phyloP scores from a whole-genome alignment of 2,329 filamentous ascomycete genomes.

The Talaromyces sp. region DNA sequence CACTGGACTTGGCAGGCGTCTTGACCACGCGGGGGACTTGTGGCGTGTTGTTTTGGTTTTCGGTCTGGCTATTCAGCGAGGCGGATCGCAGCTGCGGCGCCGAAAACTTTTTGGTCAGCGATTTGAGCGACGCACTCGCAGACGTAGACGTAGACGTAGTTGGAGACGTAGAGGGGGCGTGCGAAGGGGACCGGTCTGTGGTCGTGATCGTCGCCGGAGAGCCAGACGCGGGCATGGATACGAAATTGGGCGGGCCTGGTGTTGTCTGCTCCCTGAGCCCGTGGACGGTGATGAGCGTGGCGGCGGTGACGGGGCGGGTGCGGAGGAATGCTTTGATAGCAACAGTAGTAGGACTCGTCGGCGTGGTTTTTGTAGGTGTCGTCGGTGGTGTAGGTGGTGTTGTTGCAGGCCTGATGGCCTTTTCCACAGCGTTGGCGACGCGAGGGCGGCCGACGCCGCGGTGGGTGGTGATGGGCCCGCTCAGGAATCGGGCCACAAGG shows the following conservation, averaged over 20 bases:
- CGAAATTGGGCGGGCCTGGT: conserved; percentile 10
- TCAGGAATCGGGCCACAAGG: conserved; percentile 13
- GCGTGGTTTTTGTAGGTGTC: neutral
- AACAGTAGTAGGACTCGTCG: neutral
- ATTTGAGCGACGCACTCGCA: conserved; percentile 1
- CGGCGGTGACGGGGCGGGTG: neutral
- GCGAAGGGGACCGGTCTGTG: neutral
- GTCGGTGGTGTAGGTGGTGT: too few relatives aligned
- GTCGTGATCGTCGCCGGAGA: conserved; percentile 16
- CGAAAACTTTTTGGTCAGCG: conserved; percentile 14
- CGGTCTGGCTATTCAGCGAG: conserved; percentile 17
- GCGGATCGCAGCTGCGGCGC: conserved; percentile 18
- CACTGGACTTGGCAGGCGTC: neutral
- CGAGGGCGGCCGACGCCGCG: conserved; percentile 7
- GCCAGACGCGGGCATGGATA: conserved; percentile 32
- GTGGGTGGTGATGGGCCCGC: neutral
- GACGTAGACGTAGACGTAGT: neutral
- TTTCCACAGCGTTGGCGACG: conserved; percentile 9
- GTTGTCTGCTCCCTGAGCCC: neutral
- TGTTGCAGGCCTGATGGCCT: neutral
- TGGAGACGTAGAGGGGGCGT: neutral
- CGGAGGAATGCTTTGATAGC: neutral
- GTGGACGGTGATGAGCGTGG: neutral
- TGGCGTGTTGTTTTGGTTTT: conserved; percentile 10
- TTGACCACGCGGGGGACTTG: neutral